Evolutionary conservation across 164 flowering plant species (phyloP).

Genomic region (Vitis cinerea): DNA sequence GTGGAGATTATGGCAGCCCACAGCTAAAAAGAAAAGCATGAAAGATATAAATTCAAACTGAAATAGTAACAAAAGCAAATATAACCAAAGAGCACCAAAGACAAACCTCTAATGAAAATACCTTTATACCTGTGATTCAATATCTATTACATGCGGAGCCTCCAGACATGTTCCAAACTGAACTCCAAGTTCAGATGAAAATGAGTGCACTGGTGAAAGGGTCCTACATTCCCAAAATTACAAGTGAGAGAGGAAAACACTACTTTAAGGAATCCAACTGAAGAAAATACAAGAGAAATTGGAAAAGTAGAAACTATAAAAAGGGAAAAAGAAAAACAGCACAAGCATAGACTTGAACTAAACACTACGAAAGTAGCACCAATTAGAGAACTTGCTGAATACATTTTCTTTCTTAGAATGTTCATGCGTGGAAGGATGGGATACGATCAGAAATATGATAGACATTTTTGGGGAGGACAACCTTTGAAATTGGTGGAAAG

Average conservation of each 20-base stretch:
- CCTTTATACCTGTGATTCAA: conserved; percentile 66
- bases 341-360: background rate
- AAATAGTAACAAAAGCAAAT: background rate
- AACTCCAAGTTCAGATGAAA: conserved; percentile 94
- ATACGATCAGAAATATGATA: no score
- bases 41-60: background rate
- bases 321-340: background rate
- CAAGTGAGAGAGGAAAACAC: background rate
- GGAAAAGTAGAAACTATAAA: background rate
- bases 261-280: background rate
- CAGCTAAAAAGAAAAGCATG: conserved; percentile 41
- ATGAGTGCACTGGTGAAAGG: conserved; percentile 84
- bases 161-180: conserved; percentile 89
- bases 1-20: conserved; percentile 75
- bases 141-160: conserved; percentile 96
- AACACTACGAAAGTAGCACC: background rate
- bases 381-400: background rate
- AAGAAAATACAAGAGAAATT: background rate
- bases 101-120: background rate
- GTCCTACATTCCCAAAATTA: conserved; percentile 54
- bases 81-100: background rate
- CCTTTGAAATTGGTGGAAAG: background rate
- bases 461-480: background rate
- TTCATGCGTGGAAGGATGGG: no score
- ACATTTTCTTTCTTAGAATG: background rate